Base-by-base conservation (phyloP, 2,329 filamentous ascomycete genomes). In the Pseudocercospora musae region DNA sequence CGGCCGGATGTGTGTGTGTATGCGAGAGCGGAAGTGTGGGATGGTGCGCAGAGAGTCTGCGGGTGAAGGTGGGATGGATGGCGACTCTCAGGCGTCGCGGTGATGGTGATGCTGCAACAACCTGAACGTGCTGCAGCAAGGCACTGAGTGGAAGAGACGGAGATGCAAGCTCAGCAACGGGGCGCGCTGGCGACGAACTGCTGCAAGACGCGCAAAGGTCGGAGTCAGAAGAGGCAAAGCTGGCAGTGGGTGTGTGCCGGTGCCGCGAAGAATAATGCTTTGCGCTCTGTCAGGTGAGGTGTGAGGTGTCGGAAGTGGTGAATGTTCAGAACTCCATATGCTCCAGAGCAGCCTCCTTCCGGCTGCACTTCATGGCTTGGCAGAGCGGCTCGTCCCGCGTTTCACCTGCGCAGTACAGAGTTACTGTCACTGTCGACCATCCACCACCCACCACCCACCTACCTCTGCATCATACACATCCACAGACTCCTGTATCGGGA, bases 1-100 rank as follows among this genome's bases (percentile, higher is more conserved):
- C 80, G 46, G 54, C 52, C 53, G 61, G 23, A 44, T 25, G 44
- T 52, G 57, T 27, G 40, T 52, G 57, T 37, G 53, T n/a, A 31
- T 29, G 23, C 20, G 23, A 10, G 48, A 25, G 48, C n/a, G 27
- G n/a, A 20, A 6, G 52, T 49, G 44, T 5, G 44, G 20, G 5
- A 6, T 13, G 20, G 8, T 11, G 44, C 20, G 44, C 20, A 25
- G 44, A 23, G 52, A 20, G 29, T 13, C 29, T 25, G 27, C 18
- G 21, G 48, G 44, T 33, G 46, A 9, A 23, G 40, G 58, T 46
- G 37, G 21, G 44, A 40, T 44, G 58, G 21, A 53, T 15, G 21
- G 20, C 11, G 37, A n/a, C 37, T 18, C 37, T 40, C 15, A 40
- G 37, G 15, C 37, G 37, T n/a, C 37, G 37, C 37, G 37, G 37